Conservation (phyloP, 805 yeast genomes). For the Pichia insulana region DNA sequence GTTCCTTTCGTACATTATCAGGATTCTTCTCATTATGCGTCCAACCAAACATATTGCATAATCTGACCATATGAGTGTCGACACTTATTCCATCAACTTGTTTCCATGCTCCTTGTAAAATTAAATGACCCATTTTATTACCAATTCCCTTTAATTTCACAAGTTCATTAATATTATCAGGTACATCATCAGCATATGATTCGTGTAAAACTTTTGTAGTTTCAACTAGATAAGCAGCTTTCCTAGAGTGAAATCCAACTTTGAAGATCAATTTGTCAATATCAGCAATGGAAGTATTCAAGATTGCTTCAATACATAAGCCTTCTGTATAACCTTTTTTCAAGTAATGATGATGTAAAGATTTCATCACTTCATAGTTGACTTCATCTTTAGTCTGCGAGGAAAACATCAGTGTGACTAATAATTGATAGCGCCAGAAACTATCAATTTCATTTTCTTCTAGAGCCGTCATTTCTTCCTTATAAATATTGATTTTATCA, state of each 20-base stretch:
- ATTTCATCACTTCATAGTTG: constrained; percentile 62
- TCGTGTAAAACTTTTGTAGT: constrained; percentile 46
- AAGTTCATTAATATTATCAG: constrained; percentile 57
- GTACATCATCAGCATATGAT: constrained; percentile 58
- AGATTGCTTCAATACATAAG: constrained; percentile 46
- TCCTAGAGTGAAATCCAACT: constrained; percentile 83
- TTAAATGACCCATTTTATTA: constrained; percentile 84
- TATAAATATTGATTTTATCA: constrained; percentile 3
- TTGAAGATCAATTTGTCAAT: constrained; percentile 61
- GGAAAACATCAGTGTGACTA: constrained; percentile 77
- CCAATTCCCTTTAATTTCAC: constrained; percentile 83
- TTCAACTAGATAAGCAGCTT: constrained; percentile 60
- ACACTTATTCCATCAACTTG: constrained; percentile 82
- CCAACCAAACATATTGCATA: constrained; percentile 80
- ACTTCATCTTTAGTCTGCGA: constrained; percentile 90
- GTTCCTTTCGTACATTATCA: constrained; percentile 58
- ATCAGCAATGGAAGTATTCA: constrained; percentile 40
- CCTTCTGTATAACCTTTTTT: constrained; percentile 39
- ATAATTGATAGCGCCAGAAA: constrained; percentile 57
- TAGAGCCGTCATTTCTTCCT: background rate
- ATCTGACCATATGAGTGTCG: constrained; percentile 81
- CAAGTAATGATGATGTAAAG: constrained; percentile 41
- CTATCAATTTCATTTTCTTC: constrained; percentile 24
- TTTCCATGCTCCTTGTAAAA: constrained; percentile 78
- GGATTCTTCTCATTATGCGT: constrained; percentile 52